A percentile compares a stretch with the other conserved stretches of the same genome.
Conservation (phyloP, 768 basidiomycete genomes). For the Xerocomus potaroensis region DNA sequence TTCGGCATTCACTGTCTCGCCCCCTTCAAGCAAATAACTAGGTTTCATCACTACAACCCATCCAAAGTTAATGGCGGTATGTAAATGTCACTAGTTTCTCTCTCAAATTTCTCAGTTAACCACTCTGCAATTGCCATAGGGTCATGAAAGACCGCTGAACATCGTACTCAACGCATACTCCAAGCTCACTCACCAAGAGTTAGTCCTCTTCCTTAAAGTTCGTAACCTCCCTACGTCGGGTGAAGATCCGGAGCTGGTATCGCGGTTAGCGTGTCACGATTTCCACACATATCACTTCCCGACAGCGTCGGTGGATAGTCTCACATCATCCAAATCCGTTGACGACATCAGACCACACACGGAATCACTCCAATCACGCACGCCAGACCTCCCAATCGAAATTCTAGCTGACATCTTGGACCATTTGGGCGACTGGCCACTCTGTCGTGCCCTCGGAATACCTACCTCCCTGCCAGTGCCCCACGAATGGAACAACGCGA, state of each 20-base stretch:
- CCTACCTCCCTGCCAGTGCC: slow-evolving; percentile 66
- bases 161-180: slow-evolving; percentile 67
- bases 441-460: slow-evolving; percentile 70
- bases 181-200: slow-evolving; percentile 61
- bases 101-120: no score
- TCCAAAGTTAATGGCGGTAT: slow-evolving; percentile 43
- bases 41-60: no score
- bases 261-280: slow-evolving; percentile 71
- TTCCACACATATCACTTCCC: slow-evolving; percentile 65
- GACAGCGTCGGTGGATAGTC: slow-evolving; percentile 28
- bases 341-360: slow-evolving; percentile 21
- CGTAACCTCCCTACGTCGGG: slow-evolving; percentile 67
- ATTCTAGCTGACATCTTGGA: slow-evolving; percentile 75
- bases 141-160: slow-evolving; percentile 27
- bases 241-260: slow-evolving; percentile 58
- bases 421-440: slow-evolving; percentile 80
- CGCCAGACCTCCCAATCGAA: slow-evolving; percentile 69
- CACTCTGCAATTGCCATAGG: no score
- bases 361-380: slow-evolving; percentile 31
- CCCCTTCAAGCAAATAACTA: no score
- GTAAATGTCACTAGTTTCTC: slow-evolving; percentile 10
- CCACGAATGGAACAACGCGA: slow-evolving; percentile 67
- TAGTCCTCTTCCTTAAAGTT: slow-evolving; percentile 70
- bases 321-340: slow-evolving; percentile 20
- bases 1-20: no score